These are phyloP conservation scores for Pascua guehoae DNA, from an alignment of 1,284 basidiomycete genomes.

Conservation along the genomic window DNA sequence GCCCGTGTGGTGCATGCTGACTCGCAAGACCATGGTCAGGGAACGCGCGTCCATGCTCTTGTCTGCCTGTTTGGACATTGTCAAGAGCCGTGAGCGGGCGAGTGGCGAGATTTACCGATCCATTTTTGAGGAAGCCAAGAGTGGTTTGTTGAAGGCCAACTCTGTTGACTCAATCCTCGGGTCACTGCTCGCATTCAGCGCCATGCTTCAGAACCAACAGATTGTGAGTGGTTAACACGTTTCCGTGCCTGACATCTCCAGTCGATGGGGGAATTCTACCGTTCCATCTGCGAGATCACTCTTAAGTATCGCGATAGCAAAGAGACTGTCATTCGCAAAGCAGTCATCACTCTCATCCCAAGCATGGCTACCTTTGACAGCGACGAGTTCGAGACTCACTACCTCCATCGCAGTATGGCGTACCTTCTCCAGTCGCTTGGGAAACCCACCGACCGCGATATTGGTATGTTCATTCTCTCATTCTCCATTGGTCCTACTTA, in stretches of 20 bases:
- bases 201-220: slow-evolving; percentile 86
- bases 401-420: slow-evolving; percentile 86
- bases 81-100: slow-evolving; percentile 56
- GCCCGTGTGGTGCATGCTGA: slow-evolving; percentile 1
- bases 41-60: slow-evolving; percentile 88
- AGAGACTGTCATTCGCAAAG: slow-evolving; percentile 80
- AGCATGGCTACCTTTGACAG: slow-evolving; percentile 92
- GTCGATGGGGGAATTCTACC: slow-evolving; percentile 91
- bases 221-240: slow-evolving; percentile 58
- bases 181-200: slow-evolving; percentile 85
- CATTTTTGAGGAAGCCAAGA: slow-evolving; percentile 84
- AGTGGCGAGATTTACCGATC: slow-evolving; percentile 60
- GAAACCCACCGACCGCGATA: slow-evolving; percentile 83
- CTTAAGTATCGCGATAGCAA: slow-evolving; percentile 82
- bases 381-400: slow-evolving; percentile 81
- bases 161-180: slow-evolving; percentile 81
- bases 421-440: slow-evolving; percentile 83
- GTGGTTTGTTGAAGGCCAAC: slow-evolving; percentile 73
- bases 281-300: slow-evolving; percentile 86
- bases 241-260: slow-evolving; percentile 37
- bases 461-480: slow-evolving; percentile 55
- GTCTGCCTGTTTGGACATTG: slow-evolving; percentile 81
- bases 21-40: slow-evolving; percentile 59
- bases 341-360: slow-evolving; percentile 90
- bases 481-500: no score